Evolutionary conservation across 139 green algal species (phyloP).

Genomic region (Chlorella sp.): DNA sequence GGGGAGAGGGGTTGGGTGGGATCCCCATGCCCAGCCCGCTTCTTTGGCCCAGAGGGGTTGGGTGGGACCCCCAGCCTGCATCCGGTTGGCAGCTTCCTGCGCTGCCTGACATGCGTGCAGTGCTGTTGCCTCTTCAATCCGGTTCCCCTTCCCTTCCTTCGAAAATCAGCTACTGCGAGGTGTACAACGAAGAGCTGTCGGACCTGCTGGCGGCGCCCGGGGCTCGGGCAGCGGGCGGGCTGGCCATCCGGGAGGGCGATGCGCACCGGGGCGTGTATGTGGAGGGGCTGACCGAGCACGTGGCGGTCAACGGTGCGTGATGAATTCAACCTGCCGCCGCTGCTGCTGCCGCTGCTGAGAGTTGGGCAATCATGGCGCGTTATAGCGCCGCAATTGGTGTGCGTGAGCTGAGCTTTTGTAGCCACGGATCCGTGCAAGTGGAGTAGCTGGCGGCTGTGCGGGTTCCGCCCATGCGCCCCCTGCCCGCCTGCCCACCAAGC

Average conservation of each 20-base stretch:
- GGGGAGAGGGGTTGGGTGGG: not conserved
- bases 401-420: too few species aligned
- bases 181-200: slow-evolving; percentile 96
- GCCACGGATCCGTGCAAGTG: too few species aligned
- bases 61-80: too few species aligned
- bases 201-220: slow-evolving; percentile 73
- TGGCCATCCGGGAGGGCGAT: slow-evolving; percentile 80
- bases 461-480: too few species aligned
- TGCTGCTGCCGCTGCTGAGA: too few species aligned
- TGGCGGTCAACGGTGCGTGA: slow-evolving; percentile 72
- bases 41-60: not conserved
- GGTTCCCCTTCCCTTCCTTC: not conserved
- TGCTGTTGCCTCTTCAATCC: too few species aligned
- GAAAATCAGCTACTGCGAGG: slow-evolving; percentile 76
- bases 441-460: too few species aligned
- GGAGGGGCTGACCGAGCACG: slow-evolving; percentile 78
- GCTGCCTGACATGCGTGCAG: too few species aligned
- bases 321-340: too few species aligned
- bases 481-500: not conserved
- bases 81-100: too few species aligned
- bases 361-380: too few species aligned
- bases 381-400: too few species aligned
- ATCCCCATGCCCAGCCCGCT: not conserved
- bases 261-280: slow-evolving; percentile 82
- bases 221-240: slow-evolving; percentile 43